phyloP scores from a whole-genome alignment of 2,329 filamentous ascomycete species.

The Beauveria brongniartii region DNA sequence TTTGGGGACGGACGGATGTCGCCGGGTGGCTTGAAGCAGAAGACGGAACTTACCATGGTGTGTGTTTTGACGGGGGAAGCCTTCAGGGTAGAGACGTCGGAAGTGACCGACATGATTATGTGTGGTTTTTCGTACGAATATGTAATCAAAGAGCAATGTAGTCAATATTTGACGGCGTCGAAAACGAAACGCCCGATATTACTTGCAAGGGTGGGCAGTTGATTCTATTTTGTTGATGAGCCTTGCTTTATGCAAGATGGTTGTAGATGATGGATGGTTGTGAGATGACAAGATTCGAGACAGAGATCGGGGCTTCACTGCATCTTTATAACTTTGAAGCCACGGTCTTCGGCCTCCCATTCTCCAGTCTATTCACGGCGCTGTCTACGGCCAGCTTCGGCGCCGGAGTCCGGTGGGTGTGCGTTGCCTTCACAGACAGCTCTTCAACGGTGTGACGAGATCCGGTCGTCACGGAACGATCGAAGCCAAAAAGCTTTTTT shows the following conservation, averaged over 20 bases:
- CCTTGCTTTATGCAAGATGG: neutral
- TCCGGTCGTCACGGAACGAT: neutral
- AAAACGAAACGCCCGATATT: neutral
- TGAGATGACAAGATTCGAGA: neutral
- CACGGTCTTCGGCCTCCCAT: neutral
- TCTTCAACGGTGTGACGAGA: neutral
- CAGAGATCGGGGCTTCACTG: neutral
- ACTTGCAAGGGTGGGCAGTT: neutral
- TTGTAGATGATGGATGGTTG: neutral
- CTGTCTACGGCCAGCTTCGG: neutral
- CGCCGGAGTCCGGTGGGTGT: neutral
- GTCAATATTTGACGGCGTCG: neutral
- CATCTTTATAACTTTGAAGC: slow-evolving; percentile 1
- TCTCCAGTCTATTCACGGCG: neutral
- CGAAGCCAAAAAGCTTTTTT: neutral
- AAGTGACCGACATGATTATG: neutral
- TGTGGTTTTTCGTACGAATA: neutral
- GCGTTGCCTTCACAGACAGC: neutral
- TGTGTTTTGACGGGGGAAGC: neutral
- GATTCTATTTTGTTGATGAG: neutral
- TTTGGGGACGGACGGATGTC: neutral
- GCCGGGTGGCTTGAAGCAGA: neutral
- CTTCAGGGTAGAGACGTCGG: neutral
- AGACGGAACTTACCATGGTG: slow-evolving; percentile 4
- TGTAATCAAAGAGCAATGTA: neutral